Percentiles rank a stretch among this genome's conserved stretches.
Conservation (phyloP, 306 rosid species). For the Dryas alaskensis region DNA sequence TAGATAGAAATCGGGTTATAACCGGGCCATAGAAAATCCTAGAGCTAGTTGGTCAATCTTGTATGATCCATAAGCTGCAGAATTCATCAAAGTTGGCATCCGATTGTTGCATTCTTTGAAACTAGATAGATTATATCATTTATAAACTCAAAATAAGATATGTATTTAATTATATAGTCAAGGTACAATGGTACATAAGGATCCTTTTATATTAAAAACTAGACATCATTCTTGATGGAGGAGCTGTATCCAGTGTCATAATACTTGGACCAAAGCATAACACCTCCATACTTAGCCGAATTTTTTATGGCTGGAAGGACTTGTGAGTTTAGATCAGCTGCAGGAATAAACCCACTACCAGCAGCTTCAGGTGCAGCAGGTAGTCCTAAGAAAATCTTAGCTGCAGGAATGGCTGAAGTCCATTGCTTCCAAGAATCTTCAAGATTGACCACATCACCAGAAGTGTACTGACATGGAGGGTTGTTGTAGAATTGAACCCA, state of each 20-base stretch:
- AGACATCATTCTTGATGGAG: conserved; percentile 29
- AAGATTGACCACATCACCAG: conserved; percentile 37
- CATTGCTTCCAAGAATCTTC: conserved; percentile 56
- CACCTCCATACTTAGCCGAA: conserved; percentile 39
- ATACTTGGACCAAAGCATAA: conserved; percentile 41
- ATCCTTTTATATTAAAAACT: background rate
- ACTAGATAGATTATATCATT: background rate
- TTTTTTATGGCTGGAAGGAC: conserved; percentile 34
- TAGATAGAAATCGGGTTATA: background rate
- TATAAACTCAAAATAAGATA: background rate
- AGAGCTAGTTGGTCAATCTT: background rate
- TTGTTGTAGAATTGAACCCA: conserved; percentile 83
- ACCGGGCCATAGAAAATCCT: background rate
- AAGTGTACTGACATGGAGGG: conserved; percentile 40
- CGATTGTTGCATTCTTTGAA: background rate
- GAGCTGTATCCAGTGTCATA: conserved; percentile 37
- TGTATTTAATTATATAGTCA: background rate
- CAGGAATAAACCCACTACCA: conserved; percentile 32
- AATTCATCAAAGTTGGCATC: background rate
- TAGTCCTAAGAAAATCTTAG: conserved; percentile 55
- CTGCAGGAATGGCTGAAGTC: conserved; percentile 35
- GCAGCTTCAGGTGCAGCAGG: conserved; percentile 63
- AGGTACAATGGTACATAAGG: background rate
- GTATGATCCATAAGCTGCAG: background rate
- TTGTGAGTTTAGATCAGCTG: conserved; percentile 23